Percentiles rank a stretch among this genome's conserved stretches.
phyloP scores from a whole-genome alignment of 805 yeast genomes.

The Hanseniaspora taiwanica region DNA sequence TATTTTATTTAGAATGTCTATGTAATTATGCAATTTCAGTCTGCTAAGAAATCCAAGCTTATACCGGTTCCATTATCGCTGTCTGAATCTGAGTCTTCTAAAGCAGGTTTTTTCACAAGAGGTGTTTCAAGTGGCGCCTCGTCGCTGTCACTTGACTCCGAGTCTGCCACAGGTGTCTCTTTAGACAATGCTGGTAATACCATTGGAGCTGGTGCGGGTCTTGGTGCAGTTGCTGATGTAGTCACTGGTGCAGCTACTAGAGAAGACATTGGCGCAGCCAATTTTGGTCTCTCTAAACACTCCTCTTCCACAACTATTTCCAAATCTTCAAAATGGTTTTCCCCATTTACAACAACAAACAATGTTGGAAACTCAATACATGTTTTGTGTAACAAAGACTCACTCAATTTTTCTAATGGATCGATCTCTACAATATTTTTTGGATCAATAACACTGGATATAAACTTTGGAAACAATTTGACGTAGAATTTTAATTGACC shows the following conservation, averaged over 20 bases:
- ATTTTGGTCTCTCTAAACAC: too few species aligned
- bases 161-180: too few species aligned
- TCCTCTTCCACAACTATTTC: slow-evolving; percentile 14
- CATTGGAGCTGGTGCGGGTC: background rate
- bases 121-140: slow-evolving; percentile 1
- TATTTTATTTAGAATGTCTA: background rate
- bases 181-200: too few species aligned
- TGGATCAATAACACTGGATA: slow-evolving; percentile 19
- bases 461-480: slow-evolving; percentile 22
- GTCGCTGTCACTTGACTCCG: background rate
- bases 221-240: background rate
- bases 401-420: slow-evolving; percentile 27
- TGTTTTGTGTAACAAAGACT: slow-evolving; percentile 37
- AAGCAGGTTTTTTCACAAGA: background rate
- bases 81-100: background rate
- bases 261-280: too few species aligned
- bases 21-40: slow-evolving; percentile 5
- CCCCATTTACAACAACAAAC: slow-evolving; percentile 25
- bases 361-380: slow-evolving; percentile 75
- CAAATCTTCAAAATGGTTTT: slow-evolving; percentile 17
- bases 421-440: slow-evolving; percentile 29
- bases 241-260: too few species aligned
- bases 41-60: slow-evolving; percentile 14
- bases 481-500: slow-evolving; percentile 13
- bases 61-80: slow-evolving; percentile 14